Evolutionary conservation across 2,329 filamentous ascomycete species (phyloP).

Genomic region (Nemania sp.): DNA sequence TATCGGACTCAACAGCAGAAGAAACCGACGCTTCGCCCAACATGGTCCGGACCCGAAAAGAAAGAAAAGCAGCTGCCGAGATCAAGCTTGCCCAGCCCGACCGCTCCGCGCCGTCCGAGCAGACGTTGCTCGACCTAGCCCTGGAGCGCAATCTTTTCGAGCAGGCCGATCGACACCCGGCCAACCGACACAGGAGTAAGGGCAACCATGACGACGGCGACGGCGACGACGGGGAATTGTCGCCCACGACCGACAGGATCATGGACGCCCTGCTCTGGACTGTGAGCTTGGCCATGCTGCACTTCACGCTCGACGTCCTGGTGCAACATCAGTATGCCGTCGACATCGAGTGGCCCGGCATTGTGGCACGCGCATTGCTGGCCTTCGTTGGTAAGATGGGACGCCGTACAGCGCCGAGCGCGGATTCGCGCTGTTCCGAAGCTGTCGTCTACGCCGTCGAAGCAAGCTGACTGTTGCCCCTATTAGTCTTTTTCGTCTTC

Average conservation of each 20-base stretch:
- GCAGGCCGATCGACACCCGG: slow-evolving; percentile 50
- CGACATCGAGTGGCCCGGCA: slow-evolving; percentile 62
- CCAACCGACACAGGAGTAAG: slow-evolving; percentile 34
- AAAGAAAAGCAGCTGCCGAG: slow-evolving; percentile 50
- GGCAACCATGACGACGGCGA: slow-evolving; percentile 41
- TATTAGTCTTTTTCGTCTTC: slow-evolving; percentile 59
- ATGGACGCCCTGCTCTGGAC: slow-evolving; percentile 63
- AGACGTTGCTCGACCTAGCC: slow-evolving; percentile 76
- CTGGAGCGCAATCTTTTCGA: slow-evolving; percentile 64
- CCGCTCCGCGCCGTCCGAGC: slow-evolving; percentile 61
- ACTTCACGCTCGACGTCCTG: slow-evolving; percentile 78
- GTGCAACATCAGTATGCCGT: slow-evolving; percentile 80
- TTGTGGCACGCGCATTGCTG: slow-evolving; percentile 56
- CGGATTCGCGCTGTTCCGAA: no score
- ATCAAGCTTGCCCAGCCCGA: slow-evolving; percentile 73
- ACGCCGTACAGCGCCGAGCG: background rate
- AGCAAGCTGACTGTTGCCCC: slow-evolving; percentile 6
- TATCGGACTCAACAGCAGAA: no score
- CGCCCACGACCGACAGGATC: slow-evolving; percentile 55
- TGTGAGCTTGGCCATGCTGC: slow-evolving; percentile 68
- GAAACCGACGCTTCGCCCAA: slow-evolving; percentile 12
- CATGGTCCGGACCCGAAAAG: slow-evolving; percentile 57
- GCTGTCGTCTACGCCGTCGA: no score
- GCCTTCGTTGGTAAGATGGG: slow-evolving; percentile 56
- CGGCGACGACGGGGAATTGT: slow-evolving; percentile 39